These are phyloP conservation scores for Candida tibetensis DNA, from an alignment of 805 yeast species.

Conservation along the genomic window DNA sequence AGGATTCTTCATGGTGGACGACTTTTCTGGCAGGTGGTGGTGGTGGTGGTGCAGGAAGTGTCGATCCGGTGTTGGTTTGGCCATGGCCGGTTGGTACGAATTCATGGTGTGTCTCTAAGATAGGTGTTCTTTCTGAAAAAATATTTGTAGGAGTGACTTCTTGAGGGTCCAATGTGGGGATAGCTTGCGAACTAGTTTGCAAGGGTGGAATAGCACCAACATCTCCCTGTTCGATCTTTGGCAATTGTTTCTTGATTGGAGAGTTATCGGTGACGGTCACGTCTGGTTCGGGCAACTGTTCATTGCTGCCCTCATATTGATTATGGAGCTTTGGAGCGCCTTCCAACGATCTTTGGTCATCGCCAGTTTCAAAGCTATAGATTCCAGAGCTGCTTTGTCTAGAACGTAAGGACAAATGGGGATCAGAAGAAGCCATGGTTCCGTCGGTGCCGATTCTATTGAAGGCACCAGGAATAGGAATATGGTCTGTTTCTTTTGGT, in stretches of 20 bases:
- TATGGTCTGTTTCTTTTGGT: not conserved
- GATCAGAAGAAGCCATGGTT: conserved; percentile 3
- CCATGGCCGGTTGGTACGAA: too few relatives aligned
- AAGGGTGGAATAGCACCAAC: not conserved
- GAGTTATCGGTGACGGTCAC: conserved; percentile 3
- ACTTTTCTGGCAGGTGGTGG: conserved; percentile 60
- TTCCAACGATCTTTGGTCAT: conserved; percentile 30
- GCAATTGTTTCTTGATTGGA: conserved; percentile 1
- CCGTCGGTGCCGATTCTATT: conserved; percentile 1
- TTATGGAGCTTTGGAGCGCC: conserved; percentile 22
- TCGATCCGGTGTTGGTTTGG: too few relatives aligned
- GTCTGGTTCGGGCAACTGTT: conserved; percentile 8
- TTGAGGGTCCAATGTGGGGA: not conserved
- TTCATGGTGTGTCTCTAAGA: too few relatives aligned
- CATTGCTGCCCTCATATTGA: not conserved
- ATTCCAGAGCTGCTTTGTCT: conserved; percentile 17
- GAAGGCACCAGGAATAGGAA: not conserved
- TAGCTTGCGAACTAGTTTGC: not conserved
- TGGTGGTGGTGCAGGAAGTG: conserved; percentile 36
- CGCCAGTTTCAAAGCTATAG: conserved; percentile 43
- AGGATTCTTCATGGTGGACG: conserved; percentile 23
- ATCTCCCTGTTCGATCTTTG: not conserved
- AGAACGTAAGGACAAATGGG: conserved; percentile 12
- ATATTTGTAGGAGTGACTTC: not conserved
- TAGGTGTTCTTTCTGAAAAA: not conserved